Percentiles rank a stretch among this genome's conserved stretches.
These are phyloP conservation scores for Endocalyx cinctus DNA, from an alignment of 2,329 filamentous ascomycete genomes.

Conservation along the genomic window DNA sequence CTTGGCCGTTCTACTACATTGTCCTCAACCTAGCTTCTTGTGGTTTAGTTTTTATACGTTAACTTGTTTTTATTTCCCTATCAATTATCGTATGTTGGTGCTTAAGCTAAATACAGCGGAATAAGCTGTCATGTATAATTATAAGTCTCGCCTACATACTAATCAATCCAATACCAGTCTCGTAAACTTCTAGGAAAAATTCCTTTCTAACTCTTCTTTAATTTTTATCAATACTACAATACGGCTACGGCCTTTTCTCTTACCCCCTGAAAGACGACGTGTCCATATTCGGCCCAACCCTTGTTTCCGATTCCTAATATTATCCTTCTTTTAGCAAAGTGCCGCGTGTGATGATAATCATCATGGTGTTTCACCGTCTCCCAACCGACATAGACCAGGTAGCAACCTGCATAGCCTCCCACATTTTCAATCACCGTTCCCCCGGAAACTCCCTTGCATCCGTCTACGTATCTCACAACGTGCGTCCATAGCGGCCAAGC, in stretches of 20 bases:
- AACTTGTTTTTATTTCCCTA: too few species aligned
- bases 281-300: slow-evolving; percentile 28
- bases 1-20: too few species aligned
- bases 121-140: too few species aligned
- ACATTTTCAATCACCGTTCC: slow-evolving; percentile 28
- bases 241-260: slow-evolving; percentile 2
- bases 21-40: too few species aligned
- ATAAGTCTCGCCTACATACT: too few species aligned
- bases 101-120: too few species aligned
- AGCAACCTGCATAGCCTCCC: slow-evolving; percentile 20
- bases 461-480: slow-evolving; percentile 16
- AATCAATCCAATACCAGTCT: too few species aligned
- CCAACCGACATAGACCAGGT: slow-evolving; percentile 32
- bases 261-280: slow-evolving; percentile 22
- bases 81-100: too few species aligned
- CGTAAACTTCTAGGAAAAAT: too few species aligned
- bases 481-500: slow-evolving; percentile 17
- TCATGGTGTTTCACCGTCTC: slow-evolving; percentile 28
- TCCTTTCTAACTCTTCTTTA: too few species aligned
- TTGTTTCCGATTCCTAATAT: slow-evolving; percentile 24
- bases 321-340: slow-evolving; percentile 24
- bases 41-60: too few species aligned
- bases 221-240: too few species aligned
- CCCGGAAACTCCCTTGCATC: slow-evolving; percentile 28
- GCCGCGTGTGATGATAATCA: slow-evolving; percentile 28